Percentiles rank a stretch among this genome's conserved stretches.
These are phyloP conservation scores for Ustilago hordei DNA, from an alignment of 1,284 basidiomycete species.

Conservation along the genomic window DNA sequence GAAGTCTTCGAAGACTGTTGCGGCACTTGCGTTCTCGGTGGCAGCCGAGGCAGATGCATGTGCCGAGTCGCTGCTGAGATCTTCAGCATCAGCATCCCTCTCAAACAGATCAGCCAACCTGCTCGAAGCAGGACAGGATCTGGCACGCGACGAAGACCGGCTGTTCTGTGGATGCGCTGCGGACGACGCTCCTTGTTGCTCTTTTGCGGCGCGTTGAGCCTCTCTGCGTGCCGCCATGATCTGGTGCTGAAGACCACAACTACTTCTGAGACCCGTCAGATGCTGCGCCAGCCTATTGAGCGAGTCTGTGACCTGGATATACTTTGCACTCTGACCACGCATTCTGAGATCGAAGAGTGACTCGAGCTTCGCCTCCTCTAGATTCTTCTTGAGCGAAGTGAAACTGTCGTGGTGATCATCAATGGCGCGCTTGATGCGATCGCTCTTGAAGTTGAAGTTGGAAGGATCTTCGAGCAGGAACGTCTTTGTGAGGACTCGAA, in stretches of 20 bases:
- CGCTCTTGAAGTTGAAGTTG: slow-evolving; percentile 59
- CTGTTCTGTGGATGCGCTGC: background rate
- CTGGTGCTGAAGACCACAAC: slow-evolving; percentile 62
- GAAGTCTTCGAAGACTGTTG: slow-evolving; percentile 56
- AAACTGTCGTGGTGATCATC: slow-evolving; percentile 65
- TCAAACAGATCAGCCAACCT: slow-evolving; percentile 31
- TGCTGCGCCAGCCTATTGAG: slow-evolving; percentile 65
- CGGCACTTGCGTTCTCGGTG: background rate
- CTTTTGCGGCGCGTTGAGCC: slow-evolving; percentile 21
- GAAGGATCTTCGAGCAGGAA: slow-evolving; percentile 63
- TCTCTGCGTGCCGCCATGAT: slow-evolving; percentile 53
- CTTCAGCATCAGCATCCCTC: slow-evolving; percentile 12
- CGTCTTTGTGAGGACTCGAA: slow-evolving; percentile 64
- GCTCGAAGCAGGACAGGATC: slow-evolving; percentile 20
- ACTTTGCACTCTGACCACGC: slow-evolving; percentile 50
- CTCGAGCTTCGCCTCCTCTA: slow-evolving; percentile 63
- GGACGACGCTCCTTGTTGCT: background rate
- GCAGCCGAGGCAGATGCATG: background rate
- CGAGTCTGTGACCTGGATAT: slow-evolving; percentile 56
- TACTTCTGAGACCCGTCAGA: slow-evolving; percentile 60
- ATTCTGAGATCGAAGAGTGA: slow-evolving; percentile 58
- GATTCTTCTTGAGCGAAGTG: slow-evolving; percentile 63
- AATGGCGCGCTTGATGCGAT: slow-evolving; percentile 62
- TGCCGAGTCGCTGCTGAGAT: background rate
- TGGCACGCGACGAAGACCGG: background rate